Conservation (phyloP, 2,329 filamentous ascomycete species). For the Aspergillus sp. region DNA sequence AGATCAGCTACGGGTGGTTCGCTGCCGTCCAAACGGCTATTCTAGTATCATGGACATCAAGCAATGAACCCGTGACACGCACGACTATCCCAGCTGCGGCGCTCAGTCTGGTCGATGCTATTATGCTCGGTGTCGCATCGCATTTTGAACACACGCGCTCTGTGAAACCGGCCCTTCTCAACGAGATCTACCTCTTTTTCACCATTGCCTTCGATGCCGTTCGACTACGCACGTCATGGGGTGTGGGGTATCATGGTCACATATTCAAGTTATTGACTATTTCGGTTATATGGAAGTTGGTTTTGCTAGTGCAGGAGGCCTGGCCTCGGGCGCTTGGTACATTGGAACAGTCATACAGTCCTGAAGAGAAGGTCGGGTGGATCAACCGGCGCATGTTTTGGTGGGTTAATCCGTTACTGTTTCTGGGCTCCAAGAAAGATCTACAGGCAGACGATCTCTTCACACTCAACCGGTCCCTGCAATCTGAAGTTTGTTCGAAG, state of each 20-base stretch:
- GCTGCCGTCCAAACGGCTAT: not conserved
- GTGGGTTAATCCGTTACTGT: not conserved
- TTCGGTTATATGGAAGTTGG: not conserved
- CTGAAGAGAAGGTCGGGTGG: not conserved
- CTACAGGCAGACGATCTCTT: not conserved
- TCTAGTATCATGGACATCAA: not conserved
- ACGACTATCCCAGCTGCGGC: not conserved
- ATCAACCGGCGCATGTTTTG: not conserved
- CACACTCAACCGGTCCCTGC: not conserved
- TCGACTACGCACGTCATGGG: not conserved
- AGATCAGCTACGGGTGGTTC: conserved; percentile 1
- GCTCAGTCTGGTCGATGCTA: not conserved
- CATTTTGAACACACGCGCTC: not conserved
- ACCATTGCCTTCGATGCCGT: not conserved
- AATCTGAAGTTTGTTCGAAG: not conserved
- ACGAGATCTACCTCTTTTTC: not conserved
- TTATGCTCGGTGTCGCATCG: not conserved
- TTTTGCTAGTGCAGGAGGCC: not conserved
- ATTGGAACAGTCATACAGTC: not conserved
- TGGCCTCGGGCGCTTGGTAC: not conserved
- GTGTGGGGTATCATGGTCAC: not conserved
- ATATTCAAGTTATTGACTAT: not conserved
- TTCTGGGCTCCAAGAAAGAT: not conserved
- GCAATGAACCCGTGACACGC: not conserved
- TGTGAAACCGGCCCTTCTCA: not conserved